Percentiles rank a stretch among this genome's conserved stretches.
These are phyloP conservation scores for Kwoniella dejecticola DNA, from an alignment of 768 basidiomycete genomes.

Conservation along the genomic window DNA sequence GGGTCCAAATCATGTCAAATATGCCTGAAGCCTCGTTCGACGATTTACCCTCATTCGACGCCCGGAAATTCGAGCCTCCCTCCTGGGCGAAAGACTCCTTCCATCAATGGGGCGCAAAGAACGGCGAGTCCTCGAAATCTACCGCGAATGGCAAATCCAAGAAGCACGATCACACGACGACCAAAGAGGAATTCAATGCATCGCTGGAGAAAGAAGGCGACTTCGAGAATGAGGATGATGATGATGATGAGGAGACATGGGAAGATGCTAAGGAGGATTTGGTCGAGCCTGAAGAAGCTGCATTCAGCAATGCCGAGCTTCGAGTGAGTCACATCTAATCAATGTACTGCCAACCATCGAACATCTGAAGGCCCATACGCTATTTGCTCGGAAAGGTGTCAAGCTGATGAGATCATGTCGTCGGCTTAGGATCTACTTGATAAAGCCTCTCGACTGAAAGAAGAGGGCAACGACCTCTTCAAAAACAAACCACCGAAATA, in stretches of 20 bases:
- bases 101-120: conserved; percentile 10
- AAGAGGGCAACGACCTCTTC: conserved; percentile 74
- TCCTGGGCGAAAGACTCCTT: conserved; percentile 32
- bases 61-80: conserved; percentile 32
- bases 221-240: conserved; percentile 6
- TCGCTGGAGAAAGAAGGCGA: too few relatives aligned
- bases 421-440: conserved; percentile 59
- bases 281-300: conserved; percentile 22
- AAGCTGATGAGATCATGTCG: too few relatives aligned
- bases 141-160: not conserved
- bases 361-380: too few relatives aligned
- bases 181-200: not conserved
- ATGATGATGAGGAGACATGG: conserved; percentile 29
- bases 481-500: conserved; percentile 62
- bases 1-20: conserved; percentile 4
- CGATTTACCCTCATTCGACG: conserved; percentile 27
- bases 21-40: conserved; percentile 3
- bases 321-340: conserved; percentile 23
- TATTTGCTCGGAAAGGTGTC: too few relatives aligned
- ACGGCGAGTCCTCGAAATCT: conserved; percentile 18
- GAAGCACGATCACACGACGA: not conserved
- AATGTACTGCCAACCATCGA: too few relatives aligned
- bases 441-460: conserved; percentile 68
- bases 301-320: conserved; percentile 18
- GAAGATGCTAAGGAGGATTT: conserved; percentile 32